These are phyloP conservation scores for Candida methanosorbosa DNA, from an alignment of 805 yeast species.

Conservation along the genomic window DNA sequence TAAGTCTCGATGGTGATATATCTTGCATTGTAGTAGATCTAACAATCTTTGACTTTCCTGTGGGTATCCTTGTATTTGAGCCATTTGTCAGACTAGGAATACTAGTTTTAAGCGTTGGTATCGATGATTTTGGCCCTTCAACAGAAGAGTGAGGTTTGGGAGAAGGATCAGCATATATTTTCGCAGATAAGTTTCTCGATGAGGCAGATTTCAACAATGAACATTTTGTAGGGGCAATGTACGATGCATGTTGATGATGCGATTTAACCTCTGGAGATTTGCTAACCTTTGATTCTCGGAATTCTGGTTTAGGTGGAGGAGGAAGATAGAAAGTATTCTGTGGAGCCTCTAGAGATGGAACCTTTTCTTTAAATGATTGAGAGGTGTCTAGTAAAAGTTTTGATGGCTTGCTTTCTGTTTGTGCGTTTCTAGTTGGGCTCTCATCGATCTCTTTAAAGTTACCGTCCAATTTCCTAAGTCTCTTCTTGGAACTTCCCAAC, in stretches of 20 bases:
- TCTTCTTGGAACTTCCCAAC: slow-evolving; percentile 22
- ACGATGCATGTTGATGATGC: slow-evolving; percentile 7
- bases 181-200: too few species aligned
- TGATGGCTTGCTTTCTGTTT: background rate
- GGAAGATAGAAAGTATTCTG: background rate
- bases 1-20: slow-evolving; percentile 8
- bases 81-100: too few species aligned
- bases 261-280: background rate
- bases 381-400: background rate
- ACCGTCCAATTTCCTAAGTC: slow-evolving; percentile 16
- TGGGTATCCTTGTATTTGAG: too few species aligned
- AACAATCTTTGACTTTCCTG: slow-evolving; percentile 2
- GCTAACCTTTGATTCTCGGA: background rate
- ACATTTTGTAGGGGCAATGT: background rate
- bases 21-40: slow-evolving; percentile 13
- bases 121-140: background rate
- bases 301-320: slow-evolving; percentile 1
- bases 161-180: too few species aligned
- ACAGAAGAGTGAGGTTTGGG: background rate
- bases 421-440: slow-evolving; percentile 19
- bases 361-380: background rate
- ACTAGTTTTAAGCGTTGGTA: too few species aligned
- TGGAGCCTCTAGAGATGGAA: background rate
- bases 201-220: background rate
- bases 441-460: slow-evolving; percentile 18